phyloP scores from a whole-genome alignment of 2,329 filamentous ascomycete species.

The Clarireedia paspali region DNA sequence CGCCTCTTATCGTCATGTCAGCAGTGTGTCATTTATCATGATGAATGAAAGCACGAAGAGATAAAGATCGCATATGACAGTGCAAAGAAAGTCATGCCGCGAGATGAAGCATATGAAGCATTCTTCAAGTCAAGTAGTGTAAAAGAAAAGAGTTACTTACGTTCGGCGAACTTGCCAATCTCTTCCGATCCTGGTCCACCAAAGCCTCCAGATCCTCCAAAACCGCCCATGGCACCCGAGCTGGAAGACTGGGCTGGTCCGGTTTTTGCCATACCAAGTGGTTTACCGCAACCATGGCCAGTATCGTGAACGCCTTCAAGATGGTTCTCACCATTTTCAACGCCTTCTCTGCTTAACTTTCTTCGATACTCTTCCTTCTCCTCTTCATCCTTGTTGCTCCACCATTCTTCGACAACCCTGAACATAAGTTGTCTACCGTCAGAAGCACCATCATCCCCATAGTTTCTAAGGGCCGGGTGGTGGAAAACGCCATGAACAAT shows the following conservation, averaged over 20 bases:
- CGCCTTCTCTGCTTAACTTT: conserved; percentile 72
- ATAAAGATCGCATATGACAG: no score
- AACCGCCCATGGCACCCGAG: conserved; percentile 39
- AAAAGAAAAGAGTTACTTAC: no score
- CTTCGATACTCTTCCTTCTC: conserved; percentile 61
- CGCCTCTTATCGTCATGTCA: conserved; percentile 34
- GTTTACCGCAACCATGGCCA: conserved; percentile 74
- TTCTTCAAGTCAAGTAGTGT: no score
- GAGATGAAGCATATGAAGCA: no score
- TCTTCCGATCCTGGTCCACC: conserved; percentile 17
- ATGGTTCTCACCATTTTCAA: conserved; percentile 73
- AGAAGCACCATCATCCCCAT: conserved; percentile 59
- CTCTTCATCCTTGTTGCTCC: conserved; percentile 55
- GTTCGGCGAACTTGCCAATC: conserved; percentile 43
- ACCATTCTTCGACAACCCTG: conserved; percentile 74
- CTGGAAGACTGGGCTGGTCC: conserved; percentile 39
- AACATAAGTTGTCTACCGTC: conserved; percentile 76
- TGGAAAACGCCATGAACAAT: conserved; percentile 81
- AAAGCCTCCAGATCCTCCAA: conserved; percentile 13
- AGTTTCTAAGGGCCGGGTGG: conserved; percentile 71
- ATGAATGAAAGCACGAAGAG: no score
- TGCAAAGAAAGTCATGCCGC: no score
- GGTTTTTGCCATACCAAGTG: conserved; percentile 65
- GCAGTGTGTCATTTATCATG: no score
- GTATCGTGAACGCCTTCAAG: conserved; percentile 77